phyloP scores from a whole-genome alignment of 1,139 yeast genomes.

The Candida gigantensis region DNA sequence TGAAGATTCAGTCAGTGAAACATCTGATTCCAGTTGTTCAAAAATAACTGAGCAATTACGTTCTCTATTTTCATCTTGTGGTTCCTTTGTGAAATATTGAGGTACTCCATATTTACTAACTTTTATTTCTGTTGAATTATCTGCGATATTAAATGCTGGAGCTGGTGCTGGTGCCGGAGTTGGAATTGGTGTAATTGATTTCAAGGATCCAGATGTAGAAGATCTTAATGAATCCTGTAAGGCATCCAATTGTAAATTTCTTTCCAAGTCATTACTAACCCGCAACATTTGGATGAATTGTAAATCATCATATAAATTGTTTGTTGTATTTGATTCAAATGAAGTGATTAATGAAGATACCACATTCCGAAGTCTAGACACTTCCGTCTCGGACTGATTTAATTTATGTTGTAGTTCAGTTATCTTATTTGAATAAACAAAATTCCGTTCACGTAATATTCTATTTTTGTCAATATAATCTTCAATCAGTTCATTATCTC shows the following conservation, averaged over 20 bases:
- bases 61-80: background rate
- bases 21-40: conserved; percentile 11
- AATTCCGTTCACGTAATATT: conserved; percentile 56
- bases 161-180: background rate
- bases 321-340: conserved; percentile 29
- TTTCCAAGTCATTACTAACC: conserved; percentile 20
- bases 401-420: conserved; percentile 52
- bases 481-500: conserved; percentile 3
- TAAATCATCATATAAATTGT: conserved; percentile 46
- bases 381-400: conserved; percentile 48
- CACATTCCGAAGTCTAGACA: conserved; percentile 33
- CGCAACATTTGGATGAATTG: conserved; percentile 14
- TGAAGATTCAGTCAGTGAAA: background rate
- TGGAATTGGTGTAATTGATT: too few species aligned
- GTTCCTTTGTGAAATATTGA: conserved; percentile 7
- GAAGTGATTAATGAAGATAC: conserved; percentile 3
- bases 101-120: conserved; percentile 4
- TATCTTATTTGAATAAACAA: conserved; percentile 48
- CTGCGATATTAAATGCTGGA: conserved; percentile 3
- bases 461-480: conserved; percentile 41
- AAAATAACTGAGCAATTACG: conserved; percentile 9
- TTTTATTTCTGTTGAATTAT: background rate
- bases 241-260: conserved; percentile 20
- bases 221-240: conserved; percentile 6
- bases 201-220: too few species aligned